Percentiles rank a stretch among this genome's conserved stretches.
Evolutionary conservation across 805 yeast genomes (phyloP).

Genomic region (Candida verbasci): DNA sequence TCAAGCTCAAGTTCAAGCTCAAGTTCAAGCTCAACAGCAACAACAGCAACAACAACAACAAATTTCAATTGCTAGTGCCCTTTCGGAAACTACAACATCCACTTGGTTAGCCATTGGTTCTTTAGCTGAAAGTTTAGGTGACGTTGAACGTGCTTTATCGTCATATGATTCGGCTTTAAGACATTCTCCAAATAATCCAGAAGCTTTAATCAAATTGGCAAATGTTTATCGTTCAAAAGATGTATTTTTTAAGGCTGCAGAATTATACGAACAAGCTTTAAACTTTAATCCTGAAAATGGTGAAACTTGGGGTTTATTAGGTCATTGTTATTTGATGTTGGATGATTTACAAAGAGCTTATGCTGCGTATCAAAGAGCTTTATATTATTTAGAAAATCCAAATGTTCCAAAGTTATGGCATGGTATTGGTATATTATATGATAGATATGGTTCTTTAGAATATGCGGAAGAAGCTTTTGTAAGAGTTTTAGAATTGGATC

Average conservation of each 20-base stretch:
- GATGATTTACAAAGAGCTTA: slow-evolving; percentile 96
- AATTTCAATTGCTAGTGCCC: slow-evolving; percentile 11
- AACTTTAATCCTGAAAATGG: slow-evolving; percentile 82
- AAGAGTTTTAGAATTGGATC: slow-evolving; percentile 91
- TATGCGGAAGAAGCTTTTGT: slow-evolving; percentile 99
- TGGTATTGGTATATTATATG: slow-evolving; percentile 95
- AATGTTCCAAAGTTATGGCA: slow-evolving; percentile 98
- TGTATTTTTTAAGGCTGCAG: slow-evolving; percentile 91
- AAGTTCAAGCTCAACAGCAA: slow-evolving; percentile 4
- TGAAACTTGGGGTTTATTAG: slow-evolving; percentile 94
- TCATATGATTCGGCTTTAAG: slow-evolving; percentile 86
- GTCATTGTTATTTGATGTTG: slow-evolving; percentile 95
- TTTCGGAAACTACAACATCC: slow-evolving; percentile 59
- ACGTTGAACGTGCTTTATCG: slow-evolving; percentile 81
- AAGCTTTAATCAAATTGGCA: slow-evolving; percentile 81
- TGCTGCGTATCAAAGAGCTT: slow-evolving; percentile 93
- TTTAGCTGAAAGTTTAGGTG: slow-evolving; percentile 84
- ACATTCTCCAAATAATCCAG: slow-evolving; percentile 81
- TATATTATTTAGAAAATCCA: slow-evolving; percentile 85
- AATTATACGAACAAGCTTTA: slow-evolving; percentile 83
- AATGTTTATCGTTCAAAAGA: slow-evolving; percentile 85
- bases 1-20: not conserved
- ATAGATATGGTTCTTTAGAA: slow-evolving; percentile 91
- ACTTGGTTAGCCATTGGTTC: slow-evolving; percentile 90
- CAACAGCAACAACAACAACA: slow-evolving; percentile 6